Percentiles rank a stretch among this genome's conserved stretches.
Evolutionary conservation across 345 rosid genomes (phyloP).

Genomic region (Eucalyptus regnans): DNA sequence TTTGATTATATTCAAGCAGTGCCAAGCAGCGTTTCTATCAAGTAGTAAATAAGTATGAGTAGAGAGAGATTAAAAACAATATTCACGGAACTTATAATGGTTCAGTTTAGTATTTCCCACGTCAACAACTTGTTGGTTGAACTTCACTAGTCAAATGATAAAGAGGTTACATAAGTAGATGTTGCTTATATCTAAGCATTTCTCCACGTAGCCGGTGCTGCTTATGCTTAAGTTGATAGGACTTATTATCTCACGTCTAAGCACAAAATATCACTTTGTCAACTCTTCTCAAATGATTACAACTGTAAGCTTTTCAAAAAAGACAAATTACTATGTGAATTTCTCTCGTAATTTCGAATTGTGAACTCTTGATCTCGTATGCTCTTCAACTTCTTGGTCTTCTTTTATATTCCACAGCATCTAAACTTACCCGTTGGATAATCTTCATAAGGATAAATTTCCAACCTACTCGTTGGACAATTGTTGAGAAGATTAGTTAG

Average conservation of each 20-base stretch:
- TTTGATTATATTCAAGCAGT: too few relatives aligned
- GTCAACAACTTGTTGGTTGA: too few relatives aligned
- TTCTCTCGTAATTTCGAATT: too few relatives aligned
- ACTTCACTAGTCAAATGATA: not conserved
- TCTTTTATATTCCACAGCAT: not conserved
- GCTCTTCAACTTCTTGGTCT: not conserved
- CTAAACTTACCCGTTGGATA: not conserved
- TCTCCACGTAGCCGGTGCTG: not conserved
- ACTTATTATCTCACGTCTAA: not conserved
- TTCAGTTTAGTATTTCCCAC: too few relatives aligned
- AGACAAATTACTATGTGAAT: not conserved
- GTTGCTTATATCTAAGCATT: not conserved
- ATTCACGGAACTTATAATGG: too few relatives aligned
- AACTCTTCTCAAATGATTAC: too few relatives aligned
- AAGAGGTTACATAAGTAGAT: not conserved
- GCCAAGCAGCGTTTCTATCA: not conserved
- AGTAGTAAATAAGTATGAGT: not conserved
- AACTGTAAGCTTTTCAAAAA: not conserved
- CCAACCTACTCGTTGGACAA: too few relatives aligned
- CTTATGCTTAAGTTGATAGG: not conserved
- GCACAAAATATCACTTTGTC: not conserved
- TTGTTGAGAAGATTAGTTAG: too few relatives aligned
- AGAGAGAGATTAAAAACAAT: not conserved
- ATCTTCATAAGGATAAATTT: not conserved
- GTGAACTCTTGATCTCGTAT: fast-evolving